Evolutionary conservation across 768 basidiomycete species (phyloP).

Genomic region (Dictyophora rubrovolvata): DNA sequence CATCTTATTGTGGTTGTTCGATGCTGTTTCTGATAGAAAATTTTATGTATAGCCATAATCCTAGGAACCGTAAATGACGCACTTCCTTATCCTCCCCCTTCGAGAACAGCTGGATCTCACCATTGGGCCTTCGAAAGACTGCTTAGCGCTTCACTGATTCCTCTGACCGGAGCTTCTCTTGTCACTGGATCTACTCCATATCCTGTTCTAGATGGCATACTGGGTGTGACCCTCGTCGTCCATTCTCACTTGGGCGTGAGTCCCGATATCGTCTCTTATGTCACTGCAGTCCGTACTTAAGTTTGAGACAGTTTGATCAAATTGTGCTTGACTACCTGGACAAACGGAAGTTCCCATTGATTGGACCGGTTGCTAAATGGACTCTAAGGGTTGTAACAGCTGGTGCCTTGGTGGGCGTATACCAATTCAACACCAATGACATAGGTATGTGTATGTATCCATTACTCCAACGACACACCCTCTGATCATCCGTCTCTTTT

Average conservation of each 20-base stretch:
- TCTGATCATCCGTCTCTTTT: neutral
- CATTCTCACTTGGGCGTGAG: constrained; percentile 93
- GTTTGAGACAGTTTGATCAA: constrained; percentile 55
- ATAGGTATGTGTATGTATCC: constrained; percentile 54
- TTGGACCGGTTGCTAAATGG: constrained; percentile 70
- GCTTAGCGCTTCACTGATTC: constrained; percentile 78
- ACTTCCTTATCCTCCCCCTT: constrained; percentile 76
- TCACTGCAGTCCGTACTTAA: neutral
- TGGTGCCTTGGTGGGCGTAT: constrained; percentile 79
- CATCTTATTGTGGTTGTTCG: neutral
- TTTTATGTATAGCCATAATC: constrained; percentile 51
- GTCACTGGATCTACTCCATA: constrained; percentile 65
- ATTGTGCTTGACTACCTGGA: constrained; percentile 85
- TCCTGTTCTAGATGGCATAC: constrained; percentile 82
- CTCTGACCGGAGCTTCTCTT: constrained; percentile 79
- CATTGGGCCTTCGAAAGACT: constrained; percentile 92
- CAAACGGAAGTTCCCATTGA: constrained; percentile 80
- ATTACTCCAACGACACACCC: neutral
- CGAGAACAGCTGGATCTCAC: constrained; percentile 78
- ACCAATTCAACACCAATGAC: constrained; percentile 98
- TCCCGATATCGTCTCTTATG: constrained; percentile 13
- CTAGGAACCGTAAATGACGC: constrained; percentile 94
- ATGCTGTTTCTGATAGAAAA: too few species aligned
- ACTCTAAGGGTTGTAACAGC: constrained; percentile 64
- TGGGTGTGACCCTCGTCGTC: constrained; percentile 80